Conservation (phyloP, 805 yeast species). For the Nakazawaea ambrosiae region DNA sequence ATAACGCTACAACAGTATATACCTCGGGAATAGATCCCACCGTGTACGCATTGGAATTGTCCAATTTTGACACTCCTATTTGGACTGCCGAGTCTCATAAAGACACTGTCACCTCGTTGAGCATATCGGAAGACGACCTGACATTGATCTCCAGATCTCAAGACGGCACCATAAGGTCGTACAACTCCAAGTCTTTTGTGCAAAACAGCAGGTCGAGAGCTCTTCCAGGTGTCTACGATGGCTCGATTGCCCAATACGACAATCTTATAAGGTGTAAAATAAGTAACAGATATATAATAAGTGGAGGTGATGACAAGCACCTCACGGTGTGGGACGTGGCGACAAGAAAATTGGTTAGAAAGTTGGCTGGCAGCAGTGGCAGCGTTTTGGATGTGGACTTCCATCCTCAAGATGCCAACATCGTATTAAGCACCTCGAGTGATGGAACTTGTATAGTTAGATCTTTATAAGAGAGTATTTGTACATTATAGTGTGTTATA, state of each 20-base stretch:
- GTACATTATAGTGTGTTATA: too few species aligned
- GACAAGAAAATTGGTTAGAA: conserved; percentile 37
- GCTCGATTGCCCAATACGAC: conserved; percentile 49
- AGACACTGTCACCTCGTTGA: conserved; percentile 51
- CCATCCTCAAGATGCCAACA: conserved; percentile 30
- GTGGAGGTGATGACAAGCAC: conserved; percentile 60
- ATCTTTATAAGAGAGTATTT: conserved; percentile 20
- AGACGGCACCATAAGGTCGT: conserved; percentile 50
- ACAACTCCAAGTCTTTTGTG: conserved; percentile 43
- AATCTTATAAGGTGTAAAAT: conserved; percentile 44
- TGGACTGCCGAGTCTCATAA: conserved; percentile 41
- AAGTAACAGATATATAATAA: conserved; percentile 31
- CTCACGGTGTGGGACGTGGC: conserved; percentile 55
- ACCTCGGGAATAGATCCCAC: conserved; percentile 65
- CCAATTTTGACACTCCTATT: conserved; percentile 25
- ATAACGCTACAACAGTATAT: conserved; percentile 37
- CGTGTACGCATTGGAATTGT: conserved; percentile 50
- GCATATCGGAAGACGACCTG: conserved; percentile 37
- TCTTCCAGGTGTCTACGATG: conserved; percentile 43
- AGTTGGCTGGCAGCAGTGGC: conserved; percentile 55
- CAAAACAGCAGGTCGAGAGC: conserved; percentile 32
- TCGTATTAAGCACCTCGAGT: conserved; percentile 41
- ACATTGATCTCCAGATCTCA: conserved; percentile 42
- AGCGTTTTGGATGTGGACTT: conserved; percentile 55
- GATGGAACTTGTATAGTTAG: conserved; percentile 53